Evolutionary conservation across 1,284 basidiomycete species (phyloP).

Genomic region (Cutaneotrichosporon spelunceum): DNA sequence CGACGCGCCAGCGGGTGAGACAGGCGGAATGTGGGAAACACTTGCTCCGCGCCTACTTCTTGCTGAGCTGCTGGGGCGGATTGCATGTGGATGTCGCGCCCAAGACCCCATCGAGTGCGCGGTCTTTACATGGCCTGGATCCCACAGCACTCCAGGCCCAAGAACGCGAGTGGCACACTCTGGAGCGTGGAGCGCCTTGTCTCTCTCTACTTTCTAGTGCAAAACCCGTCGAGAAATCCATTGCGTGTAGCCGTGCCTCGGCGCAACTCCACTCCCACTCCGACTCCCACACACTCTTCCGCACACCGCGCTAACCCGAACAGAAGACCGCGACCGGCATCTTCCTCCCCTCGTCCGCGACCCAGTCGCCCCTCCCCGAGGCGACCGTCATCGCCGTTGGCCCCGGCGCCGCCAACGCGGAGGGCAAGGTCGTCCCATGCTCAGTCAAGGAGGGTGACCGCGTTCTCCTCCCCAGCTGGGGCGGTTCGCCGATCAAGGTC

Average conservation of each 20-base stretch:
- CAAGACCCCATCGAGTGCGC: too few relatives aligned
- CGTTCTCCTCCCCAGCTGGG: constrained; percentile 92
- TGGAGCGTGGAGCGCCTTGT: too few relatives aligned
- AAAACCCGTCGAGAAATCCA: too few relatives aligned
- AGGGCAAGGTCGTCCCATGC: constrained; percentile 74
- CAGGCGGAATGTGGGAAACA: not conserved
- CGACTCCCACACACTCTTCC: not conserved
- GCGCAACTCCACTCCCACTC: not conserved
- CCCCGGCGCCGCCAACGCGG: constrained; percentile 83
- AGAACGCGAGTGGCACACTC: too few relatives aligned
- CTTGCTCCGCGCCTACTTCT: not conserved
- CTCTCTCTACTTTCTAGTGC: too few relatives aligned
- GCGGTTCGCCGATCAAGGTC: constrained; percentile 91
- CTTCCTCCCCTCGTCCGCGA: constrained; percentile 86
- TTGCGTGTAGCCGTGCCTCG: too few relatives aligned
- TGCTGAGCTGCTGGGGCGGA: too few relatives aligned
- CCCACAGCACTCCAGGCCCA: too few relatives aligned
- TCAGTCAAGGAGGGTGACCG: constrained; percentile 84
- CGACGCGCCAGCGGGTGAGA: not conserved
- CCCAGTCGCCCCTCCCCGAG: constrained; percentile 81
- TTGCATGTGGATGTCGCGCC: too few relatives aligned
- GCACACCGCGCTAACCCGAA: constrained; percentile 4
- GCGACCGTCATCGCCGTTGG: constrained; percentile 95
- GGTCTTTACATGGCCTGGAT: too few relatives aligned
- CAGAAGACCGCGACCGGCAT: constrained; percentile 93